phyloP scores from a whole-genome alignment of 148 eudicot species.

The Gaultheria prostrata region DNA sequence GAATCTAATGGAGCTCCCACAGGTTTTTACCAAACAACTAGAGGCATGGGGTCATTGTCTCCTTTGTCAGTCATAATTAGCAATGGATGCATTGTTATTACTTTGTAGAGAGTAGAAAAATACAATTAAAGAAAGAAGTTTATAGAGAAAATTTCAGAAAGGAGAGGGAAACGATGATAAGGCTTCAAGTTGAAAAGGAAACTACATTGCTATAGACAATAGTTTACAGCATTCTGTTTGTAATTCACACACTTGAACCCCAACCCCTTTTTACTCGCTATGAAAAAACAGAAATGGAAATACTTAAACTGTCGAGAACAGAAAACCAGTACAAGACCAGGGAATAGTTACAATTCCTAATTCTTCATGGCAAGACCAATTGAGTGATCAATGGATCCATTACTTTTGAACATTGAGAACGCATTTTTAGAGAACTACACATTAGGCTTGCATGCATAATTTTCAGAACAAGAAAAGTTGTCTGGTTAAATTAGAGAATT shows the following conservation, averaged over 20 bases:
- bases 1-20: not conserved
- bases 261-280: not conserved
- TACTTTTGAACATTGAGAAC: not conserved
- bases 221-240: not conserved
- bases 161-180: not conserved
- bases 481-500: not conserved
- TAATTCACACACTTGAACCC: too few relatives aligned
- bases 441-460: not conserved
- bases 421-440: not conserved
- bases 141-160: not conserved
- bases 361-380: not conserved
- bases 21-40: too few relatives aligned
- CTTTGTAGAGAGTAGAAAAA: not conserved
- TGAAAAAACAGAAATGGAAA: not conserved
- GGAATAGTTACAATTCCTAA: not conserved
- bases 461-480: not conserved
- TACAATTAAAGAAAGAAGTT: not conserved
- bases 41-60: not conserved
- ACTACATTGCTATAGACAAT: not conserved
- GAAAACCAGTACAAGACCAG: not conserved
- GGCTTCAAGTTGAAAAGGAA: not conserved
- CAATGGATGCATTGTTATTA: not conserved
- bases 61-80: not conserved
- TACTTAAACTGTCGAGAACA: not conserved
- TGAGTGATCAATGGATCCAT: not conserved